A percentile compares a stretch with the other conserved stretches of the same genome.
Evolutionary conservation across 1,139 yeast species (phyloP).

Genomic region (Arxiozyma slooffiae): DNA sequence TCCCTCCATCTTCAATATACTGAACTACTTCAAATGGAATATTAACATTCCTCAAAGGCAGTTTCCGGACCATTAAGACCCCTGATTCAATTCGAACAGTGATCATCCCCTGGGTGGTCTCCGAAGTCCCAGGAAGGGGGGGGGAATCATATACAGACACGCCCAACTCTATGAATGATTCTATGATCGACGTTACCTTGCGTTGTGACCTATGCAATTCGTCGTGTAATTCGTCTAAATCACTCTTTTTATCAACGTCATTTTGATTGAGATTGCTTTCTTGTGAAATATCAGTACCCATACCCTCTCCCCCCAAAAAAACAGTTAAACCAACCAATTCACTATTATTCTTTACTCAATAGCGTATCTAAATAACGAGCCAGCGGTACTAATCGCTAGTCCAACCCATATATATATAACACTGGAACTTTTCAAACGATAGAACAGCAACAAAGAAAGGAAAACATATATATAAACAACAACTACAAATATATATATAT

Average conservation of each 20-base stretch:
- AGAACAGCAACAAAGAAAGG: too few relatives aligned
- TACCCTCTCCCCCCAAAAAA: neutral
- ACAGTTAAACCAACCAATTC: neutral
- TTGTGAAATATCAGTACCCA: neutral
- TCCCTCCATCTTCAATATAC: slow-evolving; percentile 89
- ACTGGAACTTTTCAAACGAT: too few relatives aligned
- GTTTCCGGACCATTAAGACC: slow-evolving; percentile 27
- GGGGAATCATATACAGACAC: slow-evolving; percentile 88
- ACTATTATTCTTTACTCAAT: neutral
- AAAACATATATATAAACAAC: too few relatives aligned
- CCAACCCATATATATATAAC: too few relatives aligned
- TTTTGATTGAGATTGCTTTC: neutral
- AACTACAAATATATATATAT: too few relatives aligned
- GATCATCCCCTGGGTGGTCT: slow-evolving; percentile 47
- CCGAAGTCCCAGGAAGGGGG: slow-evolving; percentile 75
- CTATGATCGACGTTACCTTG: slow-evolving; percentile 63
- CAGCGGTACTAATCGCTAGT: too few relatives aligned
- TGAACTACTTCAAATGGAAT: slow-evolving; percentile 71
- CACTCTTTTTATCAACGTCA: neutral
- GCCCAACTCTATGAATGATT: slow-evolving; percentile 78
- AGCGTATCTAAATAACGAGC: too few relatives aligned
- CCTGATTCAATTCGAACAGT: slow-evolving; percentile 28
- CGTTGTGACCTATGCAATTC: slow-evolving; percentile 46
- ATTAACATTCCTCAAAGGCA: slow-evolving; percentile 35
- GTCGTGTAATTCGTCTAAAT: slow-evolving; percentile 17